Base-by-base conservation (phyloP, 2,329 filamentous ascomycete species). In the Clonostachys sp. region DNA sequence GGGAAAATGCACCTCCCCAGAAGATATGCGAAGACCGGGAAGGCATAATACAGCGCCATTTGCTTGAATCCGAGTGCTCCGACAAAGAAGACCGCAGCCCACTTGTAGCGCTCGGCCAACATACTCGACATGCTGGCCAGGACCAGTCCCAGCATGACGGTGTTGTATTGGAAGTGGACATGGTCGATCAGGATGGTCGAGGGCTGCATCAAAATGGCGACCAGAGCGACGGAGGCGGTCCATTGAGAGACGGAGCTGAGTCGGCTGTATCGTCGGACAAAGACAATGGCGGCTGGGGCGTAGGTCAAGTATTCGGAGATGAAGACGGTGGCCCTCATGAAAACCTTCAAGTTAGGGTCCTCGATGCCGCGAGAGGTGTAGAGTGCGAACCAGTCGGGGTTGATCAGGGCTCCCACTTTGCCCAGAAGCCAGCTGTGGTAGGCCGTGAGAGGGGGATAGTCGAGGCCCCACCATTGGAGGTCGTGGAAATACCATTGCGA, bases 401-500 rank as follows among this genome's bases (percentile, higher is more conserved):
- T 77, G 64, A 97, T 86, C 36, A 84, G 65, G 45, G 82, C 77
- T 45, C 94, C 94, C 74, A 96, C 80, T 67, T 86, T 87, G 53
- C 94, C 94, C 51, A 95, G 72, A n/a, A 94, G 62, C 92, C 91
- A 97, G 73, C 91, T 96, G 68, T 99, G 94, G 70, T 99, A 99
- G 45, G 94, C 95, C 46, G 94, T 99, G 69, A 99, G 79, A 45
- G 94, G 94, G 48, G 94, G 94, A 65, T 99, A 99, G 70, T 99
- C 94, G 55, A 99, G 78, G 1, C 95, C 95, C 94, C 94, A 99
- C 86, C 92, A 99, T 60, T 92, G 78, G 41, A 97, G 74, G 63
- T 99, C 91, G 65, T 99, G 90, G 62, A 95, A 96, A 67, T 99
- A 99, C 94, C 95, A 99, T 65, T 94, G 87, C 12, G 90, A 94